Evolutionary conservation across 768 basidiomycete species (phyloP), one percentile per base, ranked within the genome.

Genomic region (Agaricus bisporus): DNA sequence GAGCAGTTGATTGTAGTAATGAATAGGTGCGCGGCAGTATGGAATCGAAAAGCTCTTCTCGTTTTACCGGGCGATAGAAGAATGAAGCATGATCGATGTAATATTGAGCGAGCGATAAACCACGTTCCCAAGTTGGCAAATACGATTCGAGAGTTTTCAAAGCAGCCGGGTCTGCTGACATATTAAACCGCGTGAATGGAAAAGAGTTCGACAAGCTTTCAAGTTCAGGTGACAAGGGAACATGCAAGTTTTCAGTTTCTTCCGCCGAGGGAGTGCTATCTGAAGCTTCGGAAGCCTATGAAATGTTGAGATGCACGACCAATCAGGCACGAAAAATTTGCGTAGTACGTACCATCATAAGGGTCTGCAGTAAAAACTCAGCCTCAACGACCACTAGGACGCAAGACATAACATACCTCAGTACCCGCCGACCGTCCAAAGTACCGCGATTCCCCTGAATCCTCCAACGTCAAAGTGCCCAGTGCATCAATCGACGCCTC

Each of bases 351-450:
- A 70, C 72, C 62, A 73, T 66, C 68, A 76, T 77, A 0, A 77
- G 64, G 1, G 72, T 74, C 75, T 76, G 38, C 2, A 20, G 32
- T 6, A 45, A 6, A 4, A 26, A 10, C 55, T 20, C 10, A 14
- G 25, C 37, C 26, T 36, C 10, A 48, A 10, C 18, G 29, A 50
- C 28, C 22, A 18, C 12, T n/a, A 15, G 8, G 36, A 10, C 28
- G 20, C 7, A 15, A 8, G 15, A 6, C 18, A 51, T 38, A 3
- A 26, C 51, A n/a, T 15, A 79, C 76, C 71, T 85, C 82, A n/a
- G 81, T 77, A 2, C 82, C 82, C 36, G 81, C 83, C 8, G 81
- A 81, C 25, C 80, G 70, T 15, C 85, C 85, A 59, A 83, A 83
- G 60, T 84, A 86, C 59, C 79, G 81, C 53, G 80, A 72, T 53